Conservation (phyloP, 495 filamentous ascomycete genomes). For the Penicillium argentinense region DNA sequence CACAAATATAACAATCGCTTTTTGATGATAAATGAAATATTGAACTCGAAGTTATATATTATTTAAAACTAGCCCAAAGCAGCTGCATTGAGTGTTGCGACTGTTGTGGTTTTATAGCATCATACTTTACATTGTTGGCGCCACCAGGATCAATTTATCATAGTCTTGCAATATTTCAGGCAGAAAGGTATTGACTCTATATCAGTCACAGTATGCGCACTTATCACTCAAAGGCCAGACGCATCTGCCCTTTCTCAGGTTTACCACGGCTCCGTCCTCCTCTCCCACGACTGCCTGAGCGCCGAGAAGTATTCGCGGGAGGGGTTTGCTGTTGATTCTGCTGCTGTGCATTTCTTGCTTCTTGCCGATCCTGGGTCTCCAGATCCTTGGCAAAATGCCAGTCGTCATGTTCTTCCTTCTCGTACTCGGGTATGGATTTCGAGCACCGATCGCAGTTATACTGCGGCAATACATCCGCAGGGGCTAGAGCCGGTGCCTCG, state of each 20-base stretch:
- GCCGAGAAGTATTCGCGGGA: conserved; percentile 20
- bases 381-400: conserved; percentile 95
- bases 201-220: too few species aligned
- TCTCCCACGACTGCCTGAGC: conserved; percentile 31
- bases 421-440: conserved; percentile 50
- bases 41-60: too few species aligned
- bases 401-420: conserved; percentile 78
- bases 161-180: too few species aligned
- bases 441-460: conserved; percentile 66
- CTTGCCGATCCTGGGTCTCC: conserved; percentile 57
- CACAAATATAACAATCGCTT: too few species aligned
- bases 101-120: too few species aligned
- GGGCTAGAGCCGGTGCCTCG: too few species aligned
- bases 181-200: too few species aligned
- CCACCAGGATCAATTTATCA: too few species aligned
- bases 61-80: too few species aligned
- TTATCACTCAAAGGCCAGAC: conserved; percentile 59
- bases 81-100: too few species aligned
- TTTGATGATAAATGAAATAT: too few species aligned
- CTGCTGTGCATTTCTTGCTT: conserved; percentile 25
- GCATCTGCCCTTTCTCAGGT: conserved; percentile 75
- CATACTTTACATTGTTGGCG: too few species aligned
- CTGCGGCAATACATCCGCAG: not conserved
- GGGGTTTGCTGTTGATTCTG: conserved; percentile 6
- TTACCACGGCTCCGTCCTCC: conserved; percentile 42